phyloP scores from a whole-genome alignment of 805 yeast genomes.

The Lipomyces orientalis region DNA sequence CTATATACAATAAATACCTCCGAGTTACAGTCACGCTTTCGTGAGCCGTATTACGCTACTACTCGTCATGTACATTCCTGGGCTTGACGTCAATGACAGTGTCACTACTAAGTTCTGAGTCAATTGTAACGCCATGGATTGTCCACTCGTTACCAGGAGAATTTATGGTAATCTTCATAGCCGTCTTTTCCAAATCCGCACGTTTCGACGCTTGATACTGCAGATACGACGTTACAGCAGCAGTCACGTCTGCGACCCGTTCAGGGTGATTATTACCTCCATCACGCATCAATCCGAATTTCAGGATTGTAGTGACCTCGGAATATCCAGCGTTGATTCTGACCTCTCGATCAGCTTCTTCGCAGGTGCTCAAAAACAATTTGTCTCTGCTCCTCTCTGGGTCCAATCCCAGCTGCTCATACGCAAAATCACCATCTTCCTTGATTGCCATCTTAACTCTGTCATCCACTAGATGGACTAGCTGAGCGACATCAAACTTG shows the following conservation, averaged over 20 bases:
- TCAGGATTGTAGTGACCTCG: slow-evolving; percentile 24
- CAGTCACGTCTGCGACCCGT: slow-evolving; percentile 29
- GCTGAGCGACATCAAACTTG: slow-evolving; percentile 18
- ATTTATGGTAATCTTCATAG: slow-evolving; percentile 27
- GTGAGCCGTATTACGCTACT: neutral
- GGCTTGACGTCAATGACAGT: slow-evolving; percentile 33
- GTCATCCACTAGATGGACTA: slow-evolving; percentile 22
- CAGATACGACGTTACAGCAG: slow-evolving; percentile 23
- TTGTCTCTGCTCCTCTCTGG: slow-evolving; percentile 9
- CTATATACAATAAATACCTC: neutral
- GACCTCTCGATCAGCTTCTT: slow-evolving; percentile 28
- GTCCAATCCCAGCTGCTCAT: slow-evolving; percentile 20
- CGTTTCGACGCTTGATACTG: slow-evolving; percentile 9
- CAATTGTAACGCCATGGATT: slow-evolving; percentile 20
- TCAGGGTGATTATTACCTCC: neutral
- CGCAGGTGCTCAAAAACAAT: slow-evolving; percentile 26
- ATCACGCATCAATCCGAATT: slow-evolving; percentile 19
- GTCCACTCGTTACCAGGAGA: slow-evolving; percentile 25
- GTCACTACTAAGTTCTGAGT: slow-evolving; percentile 6
- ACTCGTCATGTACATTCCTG: neutral
- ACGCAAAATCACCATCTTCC: slow-evolving; percentile 16
- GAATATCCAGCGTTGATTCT: slow-evolving; percentile 15
- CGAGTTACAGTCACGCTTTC: neutral
- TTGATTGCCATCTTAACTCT: slow-evolving; percentile 24
- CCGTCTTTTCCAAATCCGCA: slow-evolving; percentile 20